phyloP scores from a whole-genome alignment of 805 yeast species.

The Wickerhamiella parazyma region DNA sequence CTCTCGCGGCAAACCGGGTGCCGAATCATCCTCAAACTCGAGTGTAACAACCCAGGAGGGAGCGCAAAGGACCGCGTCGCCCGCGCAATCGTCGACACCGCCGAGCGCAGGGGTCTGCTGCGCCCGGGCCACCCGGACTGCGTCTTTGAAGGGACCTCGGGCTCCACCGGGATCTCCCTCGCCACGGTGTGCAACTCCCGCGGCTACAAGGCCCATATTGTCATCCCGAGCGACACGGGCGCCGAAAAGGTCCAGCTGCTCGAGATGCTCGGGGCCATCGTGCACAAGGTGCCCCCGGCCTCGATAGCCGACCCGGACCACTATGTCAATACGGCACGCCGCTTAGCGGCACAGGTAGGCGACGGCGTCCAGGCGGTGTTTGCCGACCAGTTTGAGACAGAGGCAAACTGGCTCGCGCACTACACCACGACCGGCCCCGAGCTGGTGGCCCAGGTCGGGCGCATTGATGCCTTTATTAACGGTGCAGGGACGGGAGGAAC shows the following conservation, averaged over 20 bases:
- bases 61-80: constrained; percentile 95
- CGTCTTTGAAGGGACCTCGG: constrained; percentile 90
- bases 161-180: constrained; percentile 90
- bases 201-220: constrained; percentile 87
- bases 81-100: constrained; percentile 58
- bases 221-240: constrained; percentile 87
- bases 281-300: constrained; percentile 85
- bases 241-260: constrained; percentile 65
- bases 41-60: constrained; percentile 82
- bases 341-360: constrained; percentile 40
- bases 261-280: constrained; percentile 61
- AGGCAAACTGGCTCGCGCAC: constrained; percentile 77
- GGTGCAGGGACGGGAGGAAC: constrained; percentile 99
- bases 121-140: constrained; percentile 51
- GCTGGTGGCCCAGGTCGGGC: constrained; percentile 59
- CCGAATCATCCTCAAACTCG: constrained; percentile 75
- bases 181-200: constrained; percentile 80
- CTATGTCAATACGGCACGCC: constrained; percentile 77
- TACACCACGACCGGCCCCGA: constrained; percentile 84
- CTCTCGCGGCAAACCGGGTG: constrained; percentile 63
- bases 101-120: constrained; percentile 46
- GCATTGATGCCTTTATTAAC: constrained; percentile 62
- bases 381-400: constrained; percentile 94
- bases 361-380: constrained; percentile 51
- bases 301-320: constrained; percentile 88